A percentile compares a stretch with the other conserved stretches of the same genome.
Evolutionary conservation across 2,329 filamentous ascomycete genomes (phyloP).

Genomic region (Aspergillus tanneri): DNA sequence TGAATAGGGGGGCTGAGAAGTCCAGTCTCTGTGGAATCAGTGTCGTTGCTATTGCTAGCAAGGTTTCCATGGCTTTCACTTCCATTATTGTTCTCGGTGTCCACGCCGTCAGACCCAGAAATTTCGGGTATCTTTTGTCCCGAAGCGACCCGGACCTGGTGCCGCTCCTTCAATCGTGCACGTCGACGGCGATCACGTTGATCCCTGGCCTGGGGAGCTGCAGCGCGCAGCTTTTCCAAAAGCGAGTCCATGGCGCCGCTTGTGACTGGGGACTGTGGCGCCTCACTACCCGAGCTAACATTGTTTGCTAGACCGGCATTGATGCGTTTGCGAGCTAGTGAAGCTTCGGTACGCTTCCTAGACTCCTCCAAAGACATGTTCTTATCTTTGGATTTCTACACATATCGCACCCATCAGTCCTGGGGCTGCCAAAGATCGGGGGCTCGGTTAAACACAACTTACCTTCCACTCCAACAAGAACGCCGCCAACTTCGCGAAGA

Average conservation of each 20-base stretch:
- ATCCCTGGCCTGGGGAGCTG: slow-evolving; percentile 84
- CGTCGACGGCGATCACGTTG: slow-evolving; percentile 84
- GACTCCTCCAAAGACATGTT: slow-evolving; percentile 81
- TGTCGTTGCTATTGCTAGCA: slow-evolving; percentile 7
- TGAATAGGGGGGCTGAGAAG: slow-evolving; percentile 53
- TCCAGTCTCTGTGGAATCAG: slow-evolving; percentile 28
- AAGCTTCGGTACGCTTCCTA: slow-evolving; percentile 80
- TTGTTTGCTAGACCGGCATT: slow-evolving; percentile 66
- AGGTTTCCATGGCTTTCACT: slow-evolving; percentile 29
- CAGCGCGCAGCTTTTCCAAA: slow-evolving; percentile 89
- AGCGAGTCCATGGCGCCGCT: slow-evolving; percentile 95
- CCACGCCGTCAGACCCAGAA: slow-evolving; percentile 56
- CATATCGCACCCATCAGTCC: slow-evolving; percentile 5
- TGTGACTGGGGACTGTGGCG: slow-evolving; percentile 65
- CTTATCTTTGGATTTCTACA: slow-evolving; percentile 82
- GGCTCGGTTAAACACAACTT: slow-evolving; percentile 26
- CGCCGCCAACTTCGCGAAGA: slow-evolving; percentile 87
- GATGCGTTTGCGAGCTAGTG: slow-evolving; percentile 78
- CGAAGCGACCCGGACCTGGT: slow-evolving; percentile 84
- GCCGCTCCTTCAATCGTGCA: slow-evolving; percentile 82
- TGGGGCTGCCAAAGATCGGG: too few species aligned
- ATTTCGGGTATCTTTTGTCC: slow-evolving; percentile 83
- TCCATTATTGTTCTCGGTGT: slow-evolving; percentile 51
- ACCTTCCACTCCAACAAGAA: slow-evolving; percentile 93
- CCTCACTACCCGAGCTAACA: slow-evolving; percentile 43